Evolutionary conservation across 1,284 basidiomycete genomes (phyloP).

Genomic region (Ceraceosorus guamensis): DNA sequence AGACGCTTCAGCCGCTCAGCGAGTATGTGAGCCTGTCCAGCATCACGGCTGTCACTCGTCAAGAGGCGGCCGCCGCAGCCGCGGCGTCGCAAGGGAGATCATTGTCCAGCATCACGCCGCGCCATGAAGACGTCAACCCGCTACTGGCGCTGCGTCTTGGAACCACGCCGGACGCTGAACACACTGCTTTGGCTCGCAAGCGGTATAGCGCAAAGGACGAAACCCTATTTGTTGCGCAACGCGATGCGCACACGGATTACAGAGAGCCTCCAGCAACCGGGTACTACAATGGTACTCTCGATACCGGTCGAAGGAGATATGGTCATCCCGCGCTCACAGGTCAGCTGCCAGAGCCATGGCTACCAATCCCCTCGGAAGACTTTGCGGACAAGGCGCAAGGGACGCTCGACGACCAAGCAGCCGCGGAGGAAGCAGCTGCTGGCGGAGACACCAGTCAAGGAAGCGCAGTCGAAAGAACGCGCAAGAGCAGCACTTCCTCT

Average conservation of each 20-base stretch:
- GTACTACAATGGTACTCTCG: constrained; percentile 37
- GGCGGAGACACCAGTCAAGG: neutral
- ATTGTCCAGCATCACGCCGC: neutral
- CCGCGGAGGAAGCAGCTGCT: constrained; percentile 11
- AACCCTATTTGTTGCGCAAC: constrained; percentile 71
- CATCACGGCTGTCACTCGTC: constrained; percentile 25
- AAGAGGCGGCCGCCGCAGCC: neutral
- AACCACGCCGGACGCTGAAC: constrained; percentile 16
- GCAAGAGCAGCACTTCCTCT: neutral
- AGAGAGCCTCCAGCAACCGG: constrained; percentile 33
- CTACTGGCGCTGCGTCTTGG: constrained; percentile 3
- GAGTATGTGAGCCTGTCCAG: constrained; percentile 56
- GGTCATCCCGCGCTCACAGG: constrained; percentile 42
- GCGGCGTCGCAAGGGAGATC: neutral
- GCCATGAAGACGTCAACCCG: neutral
- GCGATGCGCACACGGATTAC: constrained; percentile 40
- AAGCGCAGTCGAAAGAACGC: neutral
- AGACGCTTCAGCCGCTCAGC: constrained; percentile 67
- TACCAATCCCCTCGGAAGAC: constrained; percentile 18
- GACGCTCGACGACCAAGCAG: too few relatives aligned
- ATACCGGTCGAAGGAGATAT: constrained; percentile 30
- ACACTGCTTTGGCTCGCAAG: constrained; percentile 51
- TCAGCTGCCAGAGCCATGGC: constrained; percentile 38
- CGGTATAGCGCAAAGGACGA: constrained; percentile 77
- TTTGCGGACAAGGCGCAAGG: constrained; percentile 8